Evolutionary conservation across 208 protist species (phyloP).

Genomic region (Porcisia hertigi): DNA sequence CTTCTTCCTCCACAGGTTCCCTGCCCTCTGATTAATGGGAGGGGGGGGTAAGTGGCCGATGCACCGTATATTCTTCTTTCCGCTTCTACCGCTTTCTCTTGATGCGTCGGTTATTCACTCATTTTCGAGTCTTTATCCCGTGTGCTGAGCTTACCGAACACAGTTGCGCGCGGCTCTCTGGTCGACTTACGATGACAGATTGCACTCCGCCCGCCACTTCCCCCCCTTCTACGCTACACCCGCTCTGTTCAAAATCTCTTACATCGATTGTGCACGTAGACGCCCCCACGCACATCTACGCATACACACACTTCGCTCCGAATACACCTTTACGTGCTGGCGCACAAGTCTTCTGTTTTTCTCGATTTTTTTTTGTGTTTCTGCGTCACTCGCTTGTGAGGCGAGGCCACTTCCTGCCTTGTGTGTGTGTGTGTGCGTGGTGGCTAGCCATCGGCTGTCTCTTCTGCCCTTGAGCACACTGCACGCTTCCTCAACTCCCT

Average conservation of each 20-base stretch:
- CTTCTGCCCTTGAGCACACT: not conserved
- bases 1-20: not conserved
- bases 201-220: not conserved
- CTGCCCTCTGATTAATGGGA: not conserved
- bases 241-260: not conserved
- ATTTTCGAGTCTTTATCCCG: no score
- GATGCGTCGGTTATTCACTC: no score
- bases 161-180: no score
- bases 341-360: not conserved
- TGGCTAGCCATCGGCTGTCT: not conserved
- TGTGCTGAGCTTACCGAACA: no score
- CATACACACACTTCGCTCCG: not conserved
- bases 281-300: not conserved
- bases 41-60: not conserved
- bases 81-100: not conserved
- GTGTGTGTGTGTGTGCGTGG: no score
- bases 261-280: no score
- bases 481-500: not conserved
- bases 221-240: not conserved
- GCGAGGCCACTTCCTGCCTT: not conserved
- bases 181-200: no score
- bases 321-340: not conserved
- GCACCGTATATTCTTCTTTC: not conserved
- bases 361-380: constrained; percentile 16
- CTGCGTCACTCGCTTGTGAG: not conserved